Conservation (phyloP, 768 basidiomycete genomes). For the Myochromella boudieri region DNA sequence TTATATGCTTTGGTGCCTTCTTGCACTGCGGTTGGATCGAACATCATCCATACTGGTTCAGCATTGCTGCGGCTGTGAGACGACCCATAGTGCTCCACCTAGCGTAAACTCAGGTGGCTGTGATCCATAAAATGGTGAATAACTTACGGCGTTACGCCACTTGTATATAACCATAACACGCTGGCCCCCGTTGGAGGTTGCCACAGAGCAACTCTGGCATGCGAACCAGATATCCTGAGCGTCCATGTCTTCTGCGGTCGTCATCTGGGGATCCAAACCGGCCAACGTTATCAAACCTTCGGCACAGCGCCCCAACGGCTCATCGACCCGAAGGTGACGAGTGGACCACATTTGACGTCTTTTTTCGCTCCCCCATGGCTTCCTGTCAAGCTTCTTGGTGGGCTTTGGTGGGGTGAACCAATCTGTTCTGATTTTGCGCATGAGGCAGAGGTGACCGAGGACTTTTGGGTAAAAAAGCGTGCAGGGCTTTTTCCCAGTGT, state of each 20-base stretch:
- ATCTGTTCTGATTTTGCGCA: conserved; percentile 16
- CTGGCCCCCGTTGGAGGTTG: background rate
- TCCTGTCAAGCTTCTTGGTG: conserved; percentile 12
- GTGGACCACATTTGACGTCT: conserved; percentile 32
- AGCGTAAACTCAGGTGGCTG: too few species aligned
- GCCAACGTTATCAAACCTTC: conserved; percentile 34
- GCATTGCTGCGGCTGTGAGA: too few species aligned
- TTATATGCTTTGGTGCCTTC: background rate
- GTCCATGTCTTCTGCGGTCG: conserved; percentile 23
- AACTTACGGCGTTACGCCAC: conserved; percentile 22
- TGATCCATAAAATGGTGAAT: too few species aligned
- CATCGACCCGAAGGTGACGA: conserved; percentile 29
- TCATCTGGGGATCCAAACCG: conserved; percentile 36
- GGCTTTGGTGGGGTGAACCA: conserved; percentile 9
- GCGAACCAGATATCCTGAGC: conserved; percentile 13
- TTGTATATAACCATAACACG: too few species aligned
- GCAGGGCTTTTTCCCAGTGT: background rate
- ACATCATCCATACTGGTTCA: conserved; percentile 4
- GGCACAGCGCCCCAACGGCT: conserved; percentile 26
- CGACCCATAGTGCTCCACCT: too few species aligned
- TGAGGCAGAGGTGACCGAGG: conserved; percentile 43
- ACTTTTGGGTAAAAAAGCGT: conserved; percentile 49
- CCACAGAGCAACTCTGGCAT: conserved; percentile 12
- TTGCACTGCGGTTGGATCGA: conserved; percentile 2
- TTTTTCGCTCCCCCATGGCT: too few species aligned